These are phyloP conservation scores for Penicillium psychrofluorescens DNA, from an alignment of 495 filamentous ascomycete species.

Conservation along the genomic window DNA sequence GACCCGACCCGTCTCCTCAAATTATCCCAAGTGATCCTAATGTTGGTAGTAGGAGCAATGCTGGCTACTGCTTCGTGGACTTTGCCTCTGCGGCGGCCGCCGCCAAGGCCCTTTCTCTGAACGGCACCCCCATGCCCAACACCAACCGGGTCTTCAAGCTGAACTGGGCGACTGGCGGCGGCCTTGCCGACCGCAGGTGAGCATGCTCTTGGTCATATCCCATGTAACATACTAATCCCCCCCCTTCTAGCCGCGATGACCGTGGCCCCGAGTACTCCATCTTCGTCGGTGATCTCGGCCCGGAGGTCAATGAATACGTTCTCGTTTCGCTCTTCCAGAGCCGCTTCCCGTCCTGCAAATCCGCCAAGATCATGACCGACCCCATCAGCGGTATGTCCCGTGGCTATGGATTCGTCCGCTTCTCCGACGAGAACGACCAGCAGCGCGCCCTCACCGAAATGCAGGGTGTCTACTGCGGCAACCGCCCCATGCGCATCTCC, in stretches of 20 bases:
- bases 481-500: conserved; percentile 97
- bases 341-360: conserved; percentile 95
- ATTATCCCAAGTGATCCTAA: conserved; percentile 30
- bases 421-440: conserved; percentile 89
- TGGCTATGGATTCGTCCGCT: conserved; percentile 96
- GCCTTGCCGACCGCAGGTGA: conserved; percentile 86
- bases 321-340: conserved; percentile 94
- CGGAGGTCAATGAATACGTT: conserved; percentile 98
- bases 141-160: conserved; percentile 94
- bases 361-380: conserved; percentile 99
- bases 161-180: conserved; percentile 98
- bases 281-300: conserved; percentile 96
- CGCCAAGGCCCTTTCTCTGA: conserved; percentile 80
- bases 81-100: conserved; percentile 80
- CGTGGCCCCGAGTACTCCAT: conserved; percentile 94
- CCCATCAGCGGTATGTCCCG: conserved; percentile 96
- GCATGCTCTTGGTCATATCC: conserved; percentile 9
- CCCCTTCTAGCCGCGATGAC: conserved; percentile 67
- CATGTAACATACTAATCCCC: neutral
- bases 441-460: conserved; percentile 93
- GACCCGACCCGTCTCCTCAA: conserved; percentile 18
- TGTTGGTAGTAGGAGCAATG: conserved; percentile 69
- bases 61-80: conserved; percentile 98
- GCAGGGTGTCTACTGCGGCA: conserved; percentile 99
- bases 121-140: conserved; percentile 89